These are phyloP conservation scores for Alternaria postmessia DNA, from an alignment of 2,329 filamentous ascomycete genomes.

Conservation along the genomic window DNA sequence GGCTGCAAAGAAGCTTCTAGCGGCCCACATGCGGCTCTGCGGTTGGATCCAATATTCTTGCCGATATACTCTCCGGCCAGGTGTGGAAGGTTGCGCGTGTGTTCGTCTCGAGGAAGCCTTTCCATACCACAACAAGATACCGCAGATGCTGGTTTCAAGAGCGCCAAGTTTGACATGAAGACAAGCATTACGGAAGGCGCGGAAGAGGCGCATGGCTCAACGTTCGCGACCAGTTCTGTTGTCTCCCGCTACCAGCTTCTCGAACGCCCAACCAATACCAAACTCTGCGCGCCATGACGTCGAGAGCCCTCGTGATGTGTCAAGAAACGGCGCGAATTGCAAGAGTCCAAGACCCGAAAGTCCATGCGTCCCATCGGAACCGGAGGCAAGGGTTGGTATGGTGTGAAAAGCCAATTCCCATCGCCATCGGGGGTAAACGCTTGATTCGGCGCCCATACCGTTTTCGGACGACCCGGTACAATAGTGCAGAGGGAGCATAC, in stretches of 20 bases:
- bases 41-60: slow-evolving; percentile 23
- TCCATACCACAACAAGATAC: neutral
- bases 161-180: neutral
- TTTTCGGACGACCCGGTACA: slow-evolving; percentile 5
- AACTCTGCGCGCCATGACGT: slow-evolving; percentile 12
- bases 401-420: slow-evolving; percentile 2
- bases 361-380: slow-evolving; percentile 10
- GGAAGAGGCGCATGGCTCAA: slow-evolving; percentile 12
- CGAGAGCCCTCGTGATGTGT: slow-evolving; percentile 3
- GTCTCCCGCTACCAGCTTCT: neutral
- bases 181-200: slow-evolving; percentile 9
- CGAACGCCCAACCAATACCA: slow-evolving; percentile 4
- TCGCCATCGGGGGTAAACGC: slow-evolving; percentile 1
- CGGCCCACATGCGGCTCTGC: slow-evolving; percentile 41
- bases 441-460: slow-evolving; percentile 12
- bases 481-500: slow-evolving; percentile 7
- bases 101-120: neutral
- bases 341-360: neutral
- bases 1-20: slow-evolving; percentile 44
- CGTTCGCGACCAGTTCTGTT: slow-evolving; percentile 1
- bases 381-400: slow-evolving; percentile 6
- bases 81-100: slow-evolving; percentile 8
- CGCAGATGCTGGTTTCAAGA: neutral
- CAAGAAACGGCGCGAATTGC: slow-evolving; percentile 13
- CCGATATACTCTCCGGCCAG: slow-evolving; percentile 17